Base-by-base conservation (phyloP, 1,284 basidiomycete species). In the Wolfiporia cocos region DNA sequence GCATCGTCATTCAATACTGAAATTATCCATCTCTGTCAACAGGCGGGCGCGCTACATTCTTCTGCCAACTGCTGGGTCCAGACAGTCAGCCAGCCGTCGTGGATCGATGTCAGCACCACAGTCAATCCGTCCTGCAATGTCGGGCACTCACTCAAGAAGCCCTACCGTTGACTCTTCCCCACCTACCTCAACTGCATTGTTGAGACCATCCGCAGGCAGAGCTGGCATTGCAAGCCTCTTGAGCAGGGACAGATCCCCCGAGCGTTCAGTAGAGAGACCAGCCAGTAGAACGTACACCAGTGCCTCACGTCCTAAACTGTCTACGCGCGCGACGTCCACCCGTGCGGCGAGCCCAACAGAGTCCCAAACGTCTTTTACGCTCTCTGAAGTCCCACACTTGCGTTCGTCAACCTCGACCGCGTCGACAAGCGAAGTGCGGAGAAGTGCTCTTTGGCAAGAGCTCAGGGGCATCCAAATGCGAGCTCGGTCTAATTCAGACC, bases 31-130 rank as follows among this genome's bases (percentile, higher is more conserved):
- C 30, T 19, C 20, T 18, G 35, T 47, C 52, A 48, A 53, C 24
- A 79, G 76, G 42, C 78, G 78, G 34, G 77, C 77, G 31, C 68
- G 85, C 50, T 85, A 86, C 62, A 71, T 89, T 44, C 78, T 81
- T 43, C 68, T 89, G 20, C 81, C 86, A 3, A 69, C 74, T 19
- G 59, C 63, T 11, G 56, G 57, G 19, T 52, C 61, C 2, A 51
- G 58, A 15, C 52, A 53, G 38, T 44, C 33, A n/a, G n/a, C n/a
- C n/a, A n/a, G n/a, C n/a, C n/a, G n/a, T n/a, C n/a, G n/a, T n/a
- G n/a, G n/a, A n/a, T n/a, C n/a, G n/a, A n/a, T n/a, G n/a, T n/a
- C n/a, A 20, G 33, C 56, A 26, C 36, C 36, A 33, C 31, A 34
- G 11, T 34, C 37, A 24, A 36, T 53, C 46, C n/a, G n/a, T n/a